Evolutionary conservation across 73 alveolate genomes (phyloP).

Genomic region (Paramecium octaurelia): DNA sequence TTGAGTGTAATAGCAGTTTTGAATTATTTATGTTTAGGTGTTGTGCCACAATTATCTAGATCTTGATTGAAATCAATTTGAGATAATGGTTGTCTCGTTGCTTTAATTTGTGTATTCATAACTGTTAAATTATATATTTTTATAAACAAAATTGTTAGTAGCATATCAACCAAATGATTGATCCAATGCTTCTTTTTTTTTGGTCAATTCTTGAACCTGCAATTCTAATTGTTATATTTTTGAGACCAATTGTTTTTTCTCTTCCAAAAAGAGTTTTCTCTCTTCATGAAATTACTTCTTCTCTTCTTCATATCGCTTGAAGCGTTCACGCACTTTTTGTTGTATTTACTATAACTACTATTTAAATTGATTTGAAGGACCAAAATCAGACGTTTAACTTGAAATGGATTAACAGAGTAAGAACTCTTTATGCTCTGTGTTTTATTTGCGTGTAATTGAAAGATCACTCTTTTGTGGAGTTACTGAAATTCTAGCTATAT

Average conservation of each 20-base stretch:
- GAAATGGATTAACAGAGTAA: not conserved
- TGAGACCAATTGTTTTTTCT: not conserved
- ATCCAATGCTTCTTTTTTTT: not conserved
- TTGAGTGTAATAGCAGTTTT: not conserved
- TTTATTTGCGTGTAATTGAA: not conserved
- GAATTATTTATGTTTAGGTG: not conserved
- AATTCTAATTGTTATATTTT: not conserved
- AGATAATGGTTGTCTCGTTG: not conserved
- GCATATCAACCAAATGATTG: conserved; percentile 30
- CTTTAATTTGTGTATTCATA: not conserved
- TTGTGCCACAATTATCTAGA: not conserved
- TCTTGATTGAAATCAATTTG: not conserved
- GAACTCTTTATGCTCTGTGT: not conserved
- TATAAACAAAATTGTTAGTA: not conserved
- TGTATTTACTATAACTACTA: not conserved
- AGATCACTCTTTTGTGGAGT: not conserved
- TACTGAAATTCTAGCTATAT: not conserved
- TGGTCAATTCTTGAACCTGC: not conserved
- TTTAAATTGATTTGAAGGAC: not conserved
- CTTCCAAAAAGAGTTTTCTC: not conserved
- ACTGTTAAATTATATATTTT: not conserved
- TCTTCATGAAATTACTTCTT: not conserved
- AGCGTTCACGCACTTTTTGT: not conserved
- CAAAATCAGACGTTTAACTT: not conserved
- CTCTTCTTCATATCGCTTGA: not conserved